A percentile compares a stretch with the other conserved stretches of the same genome.
phyloP scores from a whole-genome alignment of 192 early-diverging fungal genomes.

The Paraglomus occultum region DNA sequence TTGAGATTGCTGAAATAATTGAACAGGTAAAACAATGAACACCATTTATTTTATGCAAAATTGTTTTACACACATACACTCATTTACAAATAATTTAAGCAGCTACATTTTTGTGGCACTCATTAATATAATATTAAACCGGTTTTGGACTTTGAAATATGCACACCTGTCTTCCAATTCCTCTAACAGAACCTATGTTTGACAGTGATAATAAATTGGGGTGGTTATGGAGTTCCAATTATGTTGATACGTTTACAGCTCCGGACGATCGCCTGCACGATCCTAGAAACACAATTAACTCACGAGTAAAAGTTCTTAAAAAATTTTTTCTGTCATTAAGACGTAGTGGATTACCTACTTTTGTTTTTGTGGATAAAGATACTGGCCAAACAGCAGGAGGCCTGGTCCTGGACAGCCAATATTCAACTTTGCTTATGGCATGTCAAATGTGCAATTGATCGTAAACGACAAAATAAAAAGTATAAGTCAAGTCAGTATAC shows the following conservation, averaged over 20 bases:
- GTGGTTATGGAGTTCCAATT: background rate
- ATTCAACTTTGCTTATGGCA: constrained; percentile 13
- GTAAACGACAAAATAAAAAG: background rate
- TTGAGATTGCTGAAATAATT: too few species aligned
- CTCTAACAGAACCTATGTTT: too few species aligned
- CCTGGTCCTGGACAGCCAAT: constrained; percentile 12
- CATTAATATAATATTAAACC: too few species aligned
- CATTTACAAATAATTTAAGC: too few species aligned
- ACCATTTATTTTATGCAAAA: too few species aligned
- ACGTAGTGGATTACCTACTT: background rate
- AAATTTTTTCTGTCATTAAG: background rate
- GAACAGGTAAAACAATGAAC: too few species aligned
- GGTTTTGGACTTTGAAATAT: too few species aligned
- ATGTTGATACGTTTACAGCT: background rate
- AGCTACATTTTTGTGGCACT: too few species aligned
- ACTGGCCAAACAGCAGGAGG: constrained; percentile 3
- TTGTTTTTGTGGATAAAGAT: constrained; percentile 20
- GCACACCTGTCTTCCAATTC: too few species aligned
- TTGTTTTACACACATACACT: too few species aligned
- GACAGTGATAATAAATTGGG: background rate
- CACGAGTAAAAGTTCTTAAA: background rate
- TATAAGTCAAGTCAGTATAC: background rate
- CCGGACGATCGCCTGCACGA: background rate
- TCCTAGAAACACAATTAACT: constrained; percentile 10
- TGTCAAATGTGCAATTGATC: constrained; percentile 2